A percentile compares a stretch with the other conserved stretches of the same genome.
These are phyloP conservation scores for Coelastrella sp. DNA, from an alignment of 139 green algal species.

Conservation along the genomic window DNA sequence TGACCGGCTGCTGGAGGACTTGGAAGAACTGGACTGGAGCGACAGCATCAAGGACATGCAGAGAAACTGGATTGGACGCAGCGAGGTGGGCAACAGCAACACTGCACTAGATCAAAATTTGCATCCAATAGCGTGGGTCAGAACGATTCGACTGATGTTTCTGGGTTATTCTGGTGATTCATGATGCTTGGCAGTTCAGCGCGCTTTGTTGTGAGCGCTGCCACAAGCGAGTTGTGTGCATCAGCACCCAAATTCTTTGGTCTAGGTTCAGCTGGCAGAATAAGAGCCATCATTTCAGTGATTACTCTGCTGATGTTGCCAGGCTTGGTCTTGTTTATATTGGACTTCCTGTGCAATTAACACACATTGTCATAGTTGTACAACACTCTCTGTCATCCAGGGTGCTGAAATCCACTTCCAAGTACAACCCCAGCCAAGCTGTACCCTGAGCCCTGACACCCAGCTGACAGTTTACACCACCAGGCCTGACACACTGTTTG, in stretches of 20 bases:
- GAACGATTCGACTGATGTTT: too few relatives aligned
- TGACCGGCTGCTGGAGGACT: constrained; percentile 91
- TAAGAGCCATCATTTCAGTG: too few relatives aligned
- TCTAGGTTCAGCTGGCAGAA: too few relatives aligned
- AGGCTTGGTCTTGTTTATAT: background rate
- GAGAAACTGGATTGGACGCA: constrained; percentile 98
- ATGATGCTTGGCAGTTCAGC: background rate
- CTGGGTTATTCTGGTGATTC: background rate
- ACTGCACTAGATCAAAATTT: background rate
- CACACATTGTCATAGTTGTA: background rate
- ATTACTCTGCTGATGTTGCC: background rate
- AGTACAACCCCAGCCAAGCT: background rate
- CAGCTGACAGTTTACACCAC: constrained; percentile 90
- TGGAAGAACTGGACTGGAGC: constrained; percentile 95
- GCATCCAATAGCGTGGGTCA: too few relatives aligned
- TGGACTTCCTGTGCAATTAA: background rate
- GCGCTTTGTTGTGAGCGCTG: too few relatives aligned
- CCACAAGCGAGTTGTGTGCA: too few relatives aligned
- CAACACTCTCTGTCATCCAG: constrained; percentile 36
- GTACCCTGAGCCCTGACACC: background rate
- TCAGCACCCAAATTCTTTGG: too few relatives aligned
- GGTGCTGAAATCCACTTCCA: constrained; percentile 72
- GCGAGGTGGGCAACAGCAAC: constrained; percentile 71
- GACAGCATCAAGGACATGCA: constrained; percentile 99
- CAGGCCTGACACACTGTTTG: constrained; percentile 96